Conservation (phyloP, 164 flowering plant genomes). For the Cinnamomum micranthum region DNA sequence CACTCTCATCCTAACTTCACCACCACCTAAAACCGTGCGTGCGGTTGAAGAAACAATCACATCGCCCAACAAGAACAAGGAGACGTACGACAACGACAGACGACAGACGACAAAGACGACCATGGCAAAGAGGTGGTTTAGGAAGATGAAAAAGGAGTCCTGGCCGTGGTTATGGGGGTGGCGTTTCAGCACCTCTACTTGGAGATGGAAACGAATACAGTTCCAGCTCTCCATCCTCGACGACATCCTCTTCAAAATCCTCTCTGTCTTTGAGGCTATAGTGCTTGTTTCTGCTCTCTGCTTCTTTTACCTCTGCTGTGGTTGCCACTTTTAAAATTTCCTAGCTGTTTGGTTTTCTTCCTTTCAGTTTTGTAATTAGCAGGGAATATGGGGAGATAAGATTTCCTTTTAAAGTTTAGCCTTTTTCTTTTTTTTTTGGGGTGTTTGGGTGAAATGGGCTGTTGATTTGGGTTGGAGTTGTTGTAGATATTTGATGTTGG, state of each 20-base stretch:
- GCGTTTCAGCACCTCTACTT: background rate
- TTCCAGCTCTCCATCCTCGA: constrained; percentile 25
- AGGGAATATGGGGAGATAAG: too few relatives aligned
- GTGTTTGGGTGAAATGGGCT: too few relatives aligned
- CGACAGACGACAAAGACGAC: background rate
- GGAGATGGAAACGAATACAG: constrained; percentile 13
- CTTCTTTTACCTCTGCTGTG: constrained; percentile 42
- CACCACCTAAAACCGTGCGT: too few relatives aligned
- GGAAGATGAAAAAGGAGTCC: constrained; percentile 8
- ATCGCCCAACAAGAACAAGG: background rate
- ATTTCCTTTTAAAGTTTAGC: too few relatives aligned
- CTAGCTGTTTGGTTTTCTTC: background rate
- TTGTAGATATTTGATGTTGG: too few relatives aligned
- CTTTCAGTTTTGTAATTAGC: background rate
- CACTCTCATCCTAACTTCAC: too few relatives aligned
- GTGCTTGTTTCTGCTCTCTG: constrained; percentile 36
- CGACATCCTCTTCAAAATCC: constrained; percentile 35
- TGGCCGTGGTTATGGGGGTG: constrained; percentile 7
- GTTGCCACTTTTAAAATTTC: constrained; percentile 33
- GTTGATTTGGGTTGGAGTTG: too few relatives aligned
- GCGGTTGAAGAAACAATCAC: too few relatives aligned
- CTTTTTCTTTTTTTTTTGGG: too few relatives aligned
- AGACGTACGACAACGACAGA: background rate
- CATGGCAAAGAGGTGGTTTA: constrained; percentile 17
- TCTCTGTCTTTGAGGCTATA: constrained; percentile 37